phyloP scores from a whole-genome alignment of 2,329 filamentous ascomycete species.

The Alternaria brassicae region DNA sequence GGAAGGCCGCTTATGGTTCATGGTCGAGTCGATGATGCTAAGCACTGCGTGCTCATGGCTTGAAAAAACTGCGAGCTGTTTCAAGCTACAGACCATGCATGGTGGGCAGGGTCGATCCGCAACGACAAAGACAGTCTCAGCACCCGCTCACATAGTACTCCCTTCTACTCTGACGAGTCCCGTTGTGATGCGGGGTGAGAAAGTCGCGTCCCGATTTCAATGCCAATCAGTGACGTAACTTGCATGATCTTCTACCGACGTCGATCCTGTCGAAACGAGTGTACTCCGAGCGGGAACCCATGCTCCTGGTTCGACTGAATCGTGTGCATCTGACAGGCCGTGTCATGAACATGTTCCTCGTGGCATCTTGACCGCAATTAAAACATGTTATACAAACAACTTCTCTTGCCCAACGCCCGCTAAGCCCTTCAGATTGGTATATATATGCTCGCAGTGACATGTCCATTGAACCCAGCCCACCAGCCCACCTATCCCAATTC shows the following conservation, averaged over 20 bases:
- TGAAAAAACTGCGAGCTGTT: background rate
- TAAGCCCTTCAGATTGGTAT: conserved; percentile 1
- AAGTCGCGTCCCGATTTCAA: background rate
- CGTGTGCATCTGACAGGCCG: background rate
- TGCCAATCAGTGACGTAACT: background rate
- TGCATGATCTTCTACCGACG: conserved; percentile 1
- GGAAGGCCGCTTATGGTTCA: background rate
- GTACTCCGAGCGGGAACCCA: conserved; percentile 14
- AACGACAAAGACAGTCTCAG: background rate
- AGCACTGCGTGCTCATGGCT: background rate
- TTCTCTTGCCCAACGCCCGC: background rate
- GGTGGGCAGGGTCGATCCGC: background rate
- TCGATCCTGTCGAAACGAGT: conserved; percentile 6
- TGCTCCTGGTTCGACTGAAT: conserved; percentile 3
- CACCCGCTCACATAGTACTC: background rate
- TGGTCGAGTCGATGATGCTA: background rate
- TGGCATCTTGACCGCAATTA: background rate
- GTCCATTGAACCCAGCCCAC: background rate
- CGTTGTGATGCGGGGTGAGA: background rate
- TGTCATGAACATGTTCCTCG: background rate
- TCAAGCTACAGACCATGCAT: conserved; percentile 1
- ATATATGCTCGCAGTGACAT: background rate
- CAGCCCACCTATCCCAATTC: background rate
- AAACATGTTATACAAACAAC: background rate
- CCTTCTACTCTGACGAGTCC: background rate